Evolutionary conservation across 2,329 filamentous ascomycete genomes (phyloP), one percentile per base, ranked within the genome.

Genomic region (Hypoxylon sp.): DNA sequence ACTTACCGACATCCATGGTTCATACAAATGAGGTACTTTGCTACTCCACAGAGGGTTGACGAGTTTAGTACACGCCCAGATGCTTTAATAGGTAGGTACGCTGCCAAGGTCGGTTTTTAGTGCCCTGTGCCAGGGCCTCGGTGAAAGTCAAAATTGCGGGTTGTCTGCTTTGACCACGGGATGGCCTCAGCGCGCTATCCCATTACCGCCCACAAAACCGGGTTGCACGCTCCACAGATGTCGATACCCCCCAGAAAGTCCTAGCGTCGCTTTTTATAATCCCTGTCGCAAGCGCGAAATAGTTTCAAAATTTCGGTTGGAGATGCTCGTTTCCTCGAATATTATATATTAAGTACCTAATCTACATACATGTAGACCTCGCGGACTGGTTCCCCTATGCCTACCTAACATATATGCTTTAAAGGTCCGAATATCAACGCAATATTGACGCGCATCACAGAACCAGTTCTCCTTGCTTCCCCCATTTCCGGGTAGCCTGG

Each of bases 111-210:
- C n/a, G 21, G 37, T 48, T 42, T 47, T 64, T 62, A 67, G 46
- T 66, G 62, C 39, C 60, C 44, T 59, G 61, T 68, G 46, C 54
- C 62, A 70, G 47, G 37, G 37, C 62, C 19, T 68, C 59, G 62
- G 68, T 66, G 68, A 68, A 66, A 68, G 68, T 37, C 65, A 70
- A 70, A 68, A 63, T 68, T 70, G 68, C 65, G 68, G 68, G 68
- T 21, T 65, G 6, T 10, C 37, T 32, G 68, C 68, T 62, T 51
- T 62, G 68, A 63, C 55, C 65, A 70, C 17, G 11, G 32, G 11
- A 58, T 32, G 68, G 62, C 39, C 57, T 60, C 35, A n/a, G n/a
- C 63, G 68, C 63, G 19, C 58, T 39, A 44, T 54, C 62, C 62
- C 29, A 51, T 51, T 48, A 62, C 39, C 39, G 29, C 46, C 59